These are phyloP conservation scores for Zygosaccharomyces sapae DNA, from an alignment of 1,139 yeast genomes.

Conservation along the genomic window DNA sequence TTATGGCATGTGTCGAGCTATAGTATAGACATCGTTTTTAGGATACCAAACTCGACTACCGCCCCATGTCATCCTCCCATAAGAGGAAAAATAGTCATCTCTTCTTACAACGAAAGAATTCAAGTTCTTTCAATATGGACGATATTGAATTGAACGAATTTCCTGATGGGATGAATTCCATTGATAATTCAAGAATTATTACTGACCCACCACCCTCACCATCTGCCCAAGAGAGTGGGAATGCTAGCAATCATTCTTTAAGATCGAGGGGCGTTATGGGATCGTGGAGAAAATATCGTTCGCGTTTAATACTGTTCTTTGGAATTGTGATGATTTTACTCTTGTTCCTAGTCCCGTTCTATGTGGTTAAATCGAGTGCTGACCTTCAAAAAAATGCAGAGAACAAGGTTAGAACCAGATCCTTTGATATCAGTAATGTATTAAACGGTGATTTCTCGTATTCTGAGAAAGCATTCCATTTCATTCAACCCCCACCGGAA, in stretches of 20 bases:
- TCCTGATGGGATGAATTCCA: not conserved
- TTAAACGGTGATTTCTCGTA: conserved; percentile 29
- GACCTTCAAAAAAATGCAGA: not conserved
- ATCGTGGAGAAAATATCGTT: not conserved
- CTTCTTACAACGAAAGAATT: conserved; percentile 15
- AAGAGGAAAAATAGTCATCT: conserved; percentile 18
- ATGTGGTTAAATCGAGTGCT: not conserved
- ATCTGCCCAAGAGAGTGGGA: not conserved
- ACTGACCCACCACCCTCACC: not conserved
- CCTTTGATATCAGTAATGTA: conserved; percentile 27
- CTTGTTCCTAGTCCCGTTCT: not conserved
- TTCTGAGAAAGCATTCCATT: conserved; percentile 28
- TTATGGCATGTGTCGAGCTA: no score
- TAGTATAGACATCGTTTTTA: no score
- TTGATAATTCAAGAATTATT: not conserved
- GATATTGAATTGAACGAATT: conserved; percentile 10
- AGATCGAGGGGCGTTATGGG: not conserved
- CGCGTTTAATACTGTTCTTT: not conserved
- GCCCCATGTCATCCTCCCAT: conserved; percentile 15
- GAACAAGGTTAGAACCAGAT: conserved; percentile 3
- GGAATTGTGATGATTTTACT: not conserved
- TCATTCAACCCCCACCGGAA: conserved; percentile 34
- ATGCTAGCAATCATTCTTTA: not conserved
- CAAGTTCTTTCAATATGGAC: conserved; percentile 14
- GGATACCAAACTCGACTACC: no score